Percentiles rank a stretch among this genome's conserved stretches.
Evolutionary conservation across 2,329 filamentous ascomycete species (phyloP).

Genomic region (Arachnomyces sp.): DNA sequence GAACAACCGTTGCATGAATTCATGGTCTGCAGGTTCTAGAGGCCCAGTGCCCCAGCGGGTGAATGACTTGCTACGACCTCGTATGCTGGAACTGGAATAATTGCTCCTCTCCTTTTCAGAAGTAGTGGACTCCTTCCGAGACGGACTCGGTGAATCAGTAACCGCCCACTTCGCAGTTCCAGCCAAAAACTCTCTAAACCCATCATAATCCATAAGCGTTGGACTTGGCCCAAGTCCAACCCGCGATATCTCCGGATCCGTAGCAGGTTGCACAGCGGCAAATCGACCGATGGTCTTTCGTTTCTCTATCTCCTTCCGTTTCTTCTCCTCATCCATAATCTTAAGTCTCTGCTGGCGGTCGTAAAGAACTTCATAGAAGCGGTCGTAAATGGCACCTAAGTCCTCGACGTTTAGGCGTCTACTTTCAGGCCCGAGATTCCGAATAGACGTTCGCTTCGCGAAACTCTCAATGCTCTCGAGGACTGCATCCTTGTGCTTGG

Average conservation of each 20-base stretch:
- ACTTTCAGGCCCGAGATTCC: conserved; percentile 91
- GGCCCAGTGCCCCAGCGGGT: conserved; percentile 50
- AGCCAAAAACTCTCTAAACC: conserved; percentile 87
- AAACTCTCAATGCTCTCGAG: conserved; percentile 95
- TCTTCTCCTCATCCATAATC: conserved; percentile 66
- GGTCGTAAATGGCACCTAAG: conserved; percentile 81
- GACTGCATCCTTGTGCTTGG: conserved; percentile 90
- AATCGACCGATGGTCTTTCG: conserved; percentile 25
- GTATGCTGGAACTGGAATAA: conserved; percentile 53
- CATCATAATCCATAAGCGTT: conserved; percentile 94
- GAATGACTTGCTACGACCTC: conserved; percentile 40
- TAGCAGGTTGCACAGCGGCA: conserved; percentile 35
- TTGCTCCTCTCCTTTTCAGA: conserved; percentile 46
- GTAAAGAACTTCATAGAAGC: conserved; percentile 86
- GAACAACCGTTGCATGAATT: conserved; percentile 85
- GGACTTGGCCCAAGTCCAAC: conserved; percentile 84
- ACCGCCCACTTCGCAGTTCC: conserved; percentile 88
- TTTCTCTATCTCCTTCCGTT: conserved; percentile 55
- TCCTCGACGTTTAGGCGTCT: conserved; percentile 82
- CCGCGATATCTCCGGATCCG: conserved; percentile 68
- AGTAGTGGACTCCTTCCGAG: conserved; percentile 39
- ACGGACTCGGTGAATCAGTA: conserved; percentile 66
- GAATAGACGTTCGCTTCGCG: conserved; percentile 89
- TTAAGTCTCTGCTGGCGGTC: conserved; percentile 78
- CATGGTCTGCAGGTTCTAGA: conserved; percentile 74